phyloP scores from a whole-genome alignment of 345 rosid genomes.

The Erysimum cheiranthoides region DNA sequence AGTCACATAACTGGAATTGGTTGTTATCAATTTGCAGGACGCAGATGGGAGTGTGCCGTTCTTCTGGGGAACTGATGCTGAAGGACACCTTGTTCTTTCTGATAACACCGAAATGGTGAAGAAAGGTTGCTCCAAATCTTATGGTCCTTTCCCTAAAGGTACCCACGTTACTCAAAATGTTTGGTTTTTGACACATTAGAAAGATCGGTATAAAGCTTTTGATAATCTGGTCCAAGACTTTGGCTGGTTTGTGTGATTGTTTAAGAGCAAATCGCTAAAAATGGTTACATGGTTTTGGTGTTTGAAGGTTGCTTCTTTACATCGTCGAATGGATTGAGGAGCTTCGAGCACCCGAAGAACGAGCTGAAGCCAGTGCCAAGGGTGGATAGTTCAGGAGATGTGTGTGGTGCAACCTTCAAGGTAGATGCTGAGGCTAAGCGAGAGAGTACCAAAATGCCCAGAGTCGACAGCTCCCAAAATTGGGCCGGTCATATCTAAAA shows the following conservation, averaged over 20 bases:
- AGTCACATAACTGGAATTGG: background rate
- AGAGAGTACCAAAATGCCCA: constrained; percentile 71
- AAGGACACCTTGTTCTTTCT: constrained; percentile 74
- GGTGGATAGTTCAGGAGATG: constrained; percentile 88
- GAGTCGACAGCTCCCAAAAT: constrained; percentile 89
- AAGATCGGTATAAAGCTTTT: background rate
- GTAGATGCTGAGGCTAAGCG: constrained; percentile 79
- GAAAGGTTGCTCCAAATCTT: constrained; percentile 68
- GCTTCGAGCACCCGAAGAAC: constrained; percentile 86
- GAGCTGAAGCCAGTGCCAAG: constrained; percentile 91
- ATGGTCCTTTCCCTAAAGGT: constrained; percentile 90
- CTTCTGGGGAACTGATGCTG: constrained; percentile 89
- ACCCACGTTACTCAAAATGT: background rate
- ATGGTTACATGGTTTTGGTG: constrained; percentile 22
- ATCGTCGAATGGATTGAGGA: constrained; percentile 88
- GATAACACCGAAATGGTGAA: constrained; percentile 55
- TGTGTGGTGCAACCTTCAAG: constrained; percentile 80
- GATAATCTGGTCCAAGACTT: background rate
- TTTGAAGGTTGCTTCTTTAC: constrained; percentile 89
- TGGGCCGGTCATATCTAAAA: constrained; percentile 66
- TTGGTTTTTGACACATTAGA: background rate
- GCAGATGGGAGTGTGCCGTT: constrained; percentile 87
- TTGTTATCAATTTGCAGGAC: constrained; percentile 56
- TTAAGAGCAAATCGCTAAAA: background rate
- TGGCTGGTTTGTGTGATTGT: constrained; percentile 5